Evolutionary conservation across 2,329 filamentous ascomycete genomes (phyloP), one percentile per base, ranked within the genome.

Genomic region (Blastomyces parvus): DNA sequence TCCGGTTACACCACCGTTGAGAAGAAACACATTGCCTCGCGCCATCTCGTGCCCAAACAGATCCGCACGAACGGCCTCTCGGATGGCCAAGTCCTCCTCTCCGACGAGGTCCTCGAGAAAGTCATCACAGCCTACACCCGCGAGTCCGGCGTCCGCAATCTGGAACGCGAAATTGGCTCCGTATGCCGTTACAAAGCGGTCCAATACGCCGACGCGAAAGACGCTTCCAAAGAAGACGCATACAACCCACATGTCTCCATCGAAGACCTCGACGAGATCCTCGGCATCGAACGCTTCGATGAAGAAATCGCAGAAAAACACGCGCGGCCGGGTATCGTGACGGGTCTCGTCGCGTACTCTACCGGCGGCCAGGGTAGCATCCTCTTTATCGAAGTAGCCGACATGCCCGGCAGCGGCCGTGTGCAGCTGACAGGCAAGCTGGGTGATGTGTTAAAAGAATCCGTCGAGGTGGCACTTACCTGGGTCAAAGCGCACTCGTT

Each of bases 401-500:
- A 96, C 73, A 97, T 97, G 91, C 94, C 94, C 0, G 94, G 94
- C 53, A 88, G 85, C 63, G 94, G 94, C 42, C 87, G 88, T 61
- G 91, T 99, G 44, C 94, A 97, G 77, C 86, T 99, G 33, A 99
- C 94, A 0, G 94, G 94, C 66, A 97, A 96, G 75, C 86, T 99
- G 7, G 94, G 94, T 67, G 92, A 97, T 69, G 94, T 99, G 38
- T 85, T 99, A 64, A 97, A 97, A 77, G 94, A 99, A 77, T 93
- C 88, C 66, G 94, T 97, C 52, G 93, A 97, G 76, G 94, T 99
- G 25, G 94, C 94, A 13, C 82, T 97, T 42, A 93, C 88, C 19
- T 99, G 94, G 94, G 94, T 99, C 60, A 97, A 97, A 76, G 90
- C 91, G 3, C 93, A 99, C 74, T 92, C 93, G 2, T 97, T 88